Conservation (phyloP, 495 filamentous ascomycete genomes). For the Xylaria cubensis region DNA sequence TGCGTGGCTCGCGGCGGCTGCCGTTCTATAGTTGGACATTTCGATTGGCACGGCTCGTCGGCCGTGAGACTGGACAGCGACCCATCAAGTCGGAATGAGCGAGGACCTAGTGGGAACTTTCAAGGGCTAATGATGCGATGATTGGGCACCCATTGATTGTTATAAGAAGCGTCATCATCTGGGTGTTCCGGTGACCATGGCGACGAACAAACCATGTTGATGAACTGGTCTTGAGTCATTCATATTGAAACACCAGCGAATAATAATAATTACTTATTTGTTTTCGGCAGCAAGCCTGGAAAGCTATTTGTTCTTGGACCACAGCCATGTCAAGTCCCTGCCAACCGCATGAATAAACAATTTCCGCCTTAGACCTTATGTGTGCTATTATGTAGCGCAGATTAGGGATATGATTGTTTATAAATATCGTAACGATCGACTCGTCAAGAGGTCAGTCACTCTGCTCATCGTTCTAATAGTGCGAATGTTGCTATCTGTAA, state of each 20-base stretch:
- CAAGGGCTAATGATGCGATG: not conserved
- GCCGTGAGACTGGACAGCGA: not conserved
- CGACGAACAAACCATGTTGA: not conserved
- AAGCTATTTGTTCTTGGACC: not conserved
- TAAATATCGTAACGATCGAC: conserved; percentile 7
- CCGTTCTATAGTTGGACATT: too few species aligned
- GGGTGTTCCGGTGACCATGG: conserved; percentile 8
- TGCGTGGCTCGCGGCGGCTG: too few species aligned
- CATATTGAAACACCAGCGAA: not conserved
- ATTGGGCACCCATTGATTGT: not conserved
- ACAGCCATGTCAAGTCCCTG: conserved; percentile 4
- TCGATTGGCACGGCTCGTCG: too few species aligned
- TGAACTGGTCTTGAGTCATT: conserved; percentile 18
- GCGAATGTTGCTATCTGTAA: not conserved
- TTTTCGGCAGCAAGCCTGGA: not conserved
- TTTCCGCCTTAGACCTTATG: conserved; percentile 2
- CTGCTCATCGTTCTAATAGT: not conserved
- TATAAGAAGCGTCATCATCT: not conserved
- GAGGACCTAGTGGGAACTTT: not conserved
- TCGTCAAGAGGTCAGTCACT: not conserved
- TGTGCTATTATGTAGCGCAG: not conserved
- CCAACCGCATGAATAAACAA: conserved; percentile 26
- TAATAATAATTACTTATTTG: not conserved
- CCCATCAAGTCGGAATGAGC: conserved; percentile 4
- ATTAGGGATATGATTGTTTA: not conserved